Conservation (phyloP, 306 rosid species). For the Alnus rubra region DNA sequence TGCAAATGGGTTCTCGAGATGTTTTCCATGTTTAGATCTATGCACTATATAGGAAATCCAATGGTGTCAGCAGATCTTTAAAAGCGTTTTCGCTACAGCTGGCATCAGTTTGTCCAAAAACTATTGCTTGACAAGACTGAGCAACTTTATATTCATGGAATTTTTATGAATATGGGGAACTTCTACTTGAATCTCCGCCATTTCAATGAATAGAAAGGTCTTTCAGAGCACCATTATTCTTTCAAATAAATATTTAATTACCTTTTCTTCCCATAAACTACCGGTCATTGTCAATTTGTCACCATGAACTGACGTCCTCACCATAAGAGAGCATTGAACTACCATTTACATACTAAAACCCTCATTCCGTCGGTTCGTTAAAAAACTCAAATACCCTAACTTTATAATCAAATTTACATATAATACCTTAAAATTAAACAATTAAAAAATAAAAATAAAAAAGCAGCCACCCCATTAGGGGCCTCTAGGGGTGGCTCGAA, state of each 20-base stretch:
- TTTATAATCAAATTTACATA: no score
- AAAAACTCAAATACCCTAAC: no score
- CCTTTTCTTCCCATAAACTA: no score
- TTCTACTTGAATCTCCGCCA: background rate
- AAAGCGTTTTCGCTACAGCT: background rate
- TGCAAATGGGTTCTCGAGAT: conserved; percentile 75
- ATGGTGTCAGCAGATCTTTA: conserved; percentile 1
- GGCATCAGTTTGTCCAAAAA: background rate
- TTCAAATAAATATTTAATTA: background rate
- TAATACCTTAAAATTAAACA: no score
- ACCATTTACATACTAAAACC: no score
- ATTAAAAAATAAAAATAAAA: no score
- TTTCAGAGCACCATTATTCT: background rate
- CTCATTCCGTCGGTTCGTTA: no score
- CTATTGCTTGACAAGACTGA: background rate
- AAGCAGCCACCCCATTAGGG: no score
- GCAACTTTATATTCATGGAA: background rate
- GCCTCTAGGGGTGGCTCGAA: no score
- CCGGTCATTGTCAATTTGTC: no score
- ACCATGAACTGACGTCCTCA: no score
- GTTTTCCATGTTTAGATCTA: conserved; percentile 58
- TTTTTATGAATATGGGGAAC: background rate
- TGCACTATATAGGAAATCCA: conserved; percentile 48
- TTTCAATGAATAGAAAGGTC: background rate
- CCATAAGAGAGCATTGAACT: no score